A percentile compares a stretch with the other conserved stretches of the same genome.
phyloP scores from a whole-genome alignment of 1,284 basidiomycete species.

The Sporisorium exsertum region DNA sequence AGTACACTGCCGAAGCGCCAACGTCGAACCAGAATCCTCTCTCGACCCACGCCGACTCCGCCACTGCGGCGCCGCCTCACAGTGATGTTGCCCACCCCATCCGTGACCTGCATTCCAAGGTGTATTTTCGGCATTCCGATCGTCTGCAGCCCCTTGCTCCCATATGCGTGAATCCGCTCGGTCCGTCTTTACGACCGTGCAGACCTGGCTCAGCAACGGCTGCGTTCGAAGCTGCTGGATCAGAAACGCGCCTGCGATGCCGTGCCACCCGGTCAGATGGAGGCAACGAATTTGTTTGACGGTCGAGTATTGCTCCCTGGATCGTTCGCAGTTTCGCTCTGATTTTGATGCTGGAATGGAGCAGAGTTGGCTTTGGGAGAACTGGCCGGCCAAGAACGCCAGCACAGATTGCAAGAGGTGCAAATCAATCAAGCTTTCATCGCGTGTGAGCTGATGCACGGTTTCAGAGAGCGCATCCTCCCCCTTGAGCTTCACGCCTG shows the following conservation, averaged over 20 bases:
- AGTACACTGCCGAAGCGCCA: conserved; percentile 12
- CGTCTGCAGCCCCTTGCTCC: conserved; percentile 31
- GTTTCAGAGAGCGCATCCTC: background rate
- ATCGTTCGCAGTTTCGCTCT: background rate
- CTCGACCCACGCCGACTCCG: background rate
- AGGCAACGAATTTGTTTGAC: conserved; percentile 22
- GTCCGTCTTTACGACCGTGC: conserved; percentile 45
- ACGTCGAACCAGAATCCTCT: too few species aligned
- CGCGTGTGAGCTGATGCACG: conserved; percentile 22
- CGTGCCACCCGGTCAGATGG: conserved; percentile 39
- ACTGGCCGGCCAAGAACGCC: conserved; percentile 5
- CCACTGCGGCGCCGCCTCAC: background rate
- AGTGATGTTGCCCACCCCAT: background rate
- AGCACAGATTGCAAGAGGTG: conserved; percentile 32
- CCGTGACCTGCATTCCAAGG: background rate
- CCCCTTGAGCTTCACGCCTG: background rate
- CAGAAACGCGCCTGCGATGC: conserved; percentile 38
- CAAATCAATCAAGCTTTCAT: conserved; percentile 41
- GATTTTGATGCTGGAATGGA: background rate
- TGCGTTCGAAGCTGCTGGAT: conserved; percentile 40
- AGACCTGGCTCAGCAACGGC: conserved; percentile 14
- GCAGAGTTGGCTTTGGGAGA: background rate
- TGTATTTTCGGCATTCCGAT: background rate
- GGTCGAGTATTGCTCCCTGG: background rate
- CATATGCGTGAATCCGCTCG: conserved; percentile 43